Percentiles rank a stretch among this genome's conserved stretches.
Evolutionary conservation across 176 grass and related monocot genomes (phyloP).

Genomic region (Avena eriantha): DNA sequence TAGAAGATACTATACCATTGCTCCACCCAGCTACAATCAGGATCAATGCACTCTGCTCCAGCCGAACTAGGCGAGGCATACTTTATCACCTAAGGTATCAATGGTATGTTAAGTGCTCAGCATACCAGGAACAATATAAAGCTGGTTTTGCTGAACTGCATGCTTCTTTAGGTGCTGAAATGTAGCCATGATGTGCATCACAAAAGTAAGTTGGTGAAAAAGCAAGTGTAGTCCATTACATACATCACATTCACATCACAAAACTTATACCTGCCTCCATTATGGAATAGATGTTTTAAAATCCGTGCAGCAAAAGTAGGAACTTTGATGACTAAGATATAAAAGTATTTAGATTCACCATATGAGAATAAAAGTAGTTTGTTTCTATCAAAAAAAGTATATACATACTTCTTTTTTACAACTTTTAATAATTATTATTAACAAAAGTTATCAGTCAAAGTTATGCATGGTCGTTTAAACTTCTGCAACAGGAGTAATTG

Average conservation of each 20-base stretch:
- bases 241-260: slow-evolving; percentile 18
- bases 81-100: slow-evolving; percentile 70
- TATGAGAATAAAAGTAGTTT: not conserved
- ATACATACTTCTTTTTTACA: not conserved
- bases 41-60: slow-evolving; percentile 91
- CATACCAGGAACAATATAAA: slow-evolving; percentile 16
- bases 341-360: not conserved
- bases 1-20: slow-evolving; percentile 68
- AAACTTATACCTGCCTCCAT: not conserved
- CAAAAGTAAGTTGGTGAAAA: not conserved
- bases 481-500: not conserved
- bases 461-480: not conserved
- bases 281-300: slow-evolving; percentile 4
- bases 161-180: slow-evolving; percentile 17
- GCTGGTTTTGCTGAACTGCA: not conserved
- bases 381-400: not conserved
- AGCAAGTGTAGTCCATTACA: slow-evolving; percentile 9
- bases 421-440: not conserved
- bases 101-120: slow-evolving; percentile 26
- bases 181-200: slow-evolving; percentile 13
- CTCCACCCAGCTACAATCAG: slow-evolving; percentile 89
- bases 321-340: slow-evolving; percentile 21
- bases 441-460: not conserved
- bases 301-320: not conserved
- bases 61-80: slow-evolving; percentile 84